phyloP scores from a whole-genome alignment of 1,139 yeast genomes.

The Yamadazyma atmosphaerica region DNA sequence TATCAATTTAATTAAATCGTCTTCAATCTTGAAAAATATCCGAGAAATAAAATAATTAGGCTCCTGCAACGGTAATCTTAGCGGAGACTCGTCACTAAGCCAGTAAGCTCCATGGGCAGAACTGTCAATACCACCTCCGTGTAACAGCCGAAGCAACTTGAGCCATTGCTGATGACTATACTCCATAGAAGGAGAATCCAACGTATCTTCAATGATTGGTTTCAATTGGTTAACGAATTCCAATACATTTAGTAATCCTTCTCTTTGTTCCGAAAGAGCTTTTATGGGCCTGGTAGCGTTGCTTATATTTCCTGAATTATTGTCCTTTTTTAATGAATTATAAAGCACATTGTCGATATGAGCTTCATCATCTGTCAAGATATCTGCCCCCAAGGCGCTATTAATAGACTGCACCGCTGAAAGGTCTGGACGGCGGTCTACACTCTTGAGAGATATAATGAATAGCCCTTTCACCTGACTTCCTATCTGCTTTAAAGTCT shows the following conservation, averaged over 20 bases:
- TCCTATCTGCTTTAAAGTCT: conserved; percentile 1
- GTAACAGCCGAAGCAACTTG: conserved; percentile 20
- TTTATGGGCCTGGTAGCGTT: neutral
- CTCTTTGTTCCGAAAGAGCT: conserved; percentile 11
- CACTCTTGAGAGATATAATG: neutral
- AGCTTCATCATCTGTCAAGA: conserved; percentile 1
- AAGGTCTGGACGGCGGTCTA: neutral
- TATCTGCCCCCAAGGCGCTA: conserved; percentile 7
- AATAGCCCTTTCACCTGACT: conserved; percentile 6
- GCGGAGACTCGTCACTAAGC: conserved; percentile 64
- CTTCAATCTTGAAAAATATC: conserved; percentile 32
- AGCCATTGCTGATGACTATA: conserved; percentile 36
- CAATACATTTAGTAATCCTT: conserved; percentile 19
- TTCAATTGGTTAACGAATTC: conserved; percentile 22
- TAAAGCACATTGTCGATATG: neutral
- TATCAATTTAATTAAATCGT: conserved; percentile 20
- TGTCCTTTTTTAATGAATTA: neutral
- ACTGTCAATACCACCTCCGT: neutral
- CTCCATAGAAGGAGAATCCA: conserved; percentile 31
- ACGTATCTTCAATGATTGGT: conserved; percentile 31
- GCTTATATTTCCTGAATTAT: neutral
- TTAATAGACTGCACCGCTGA: conserved; percentile 7
- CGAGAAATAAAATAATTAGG: conserved; percentile 59
- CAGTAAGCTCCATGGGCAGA: conserved; percentile 30
- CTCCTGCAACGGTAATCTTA: conserved; percentile 65